Evolutionary conservation across 768 basidiomycete species (phyloP), one percentile per base, ranked within the genome.

Genomic region (Rhodotorula paludigena): DNA sequence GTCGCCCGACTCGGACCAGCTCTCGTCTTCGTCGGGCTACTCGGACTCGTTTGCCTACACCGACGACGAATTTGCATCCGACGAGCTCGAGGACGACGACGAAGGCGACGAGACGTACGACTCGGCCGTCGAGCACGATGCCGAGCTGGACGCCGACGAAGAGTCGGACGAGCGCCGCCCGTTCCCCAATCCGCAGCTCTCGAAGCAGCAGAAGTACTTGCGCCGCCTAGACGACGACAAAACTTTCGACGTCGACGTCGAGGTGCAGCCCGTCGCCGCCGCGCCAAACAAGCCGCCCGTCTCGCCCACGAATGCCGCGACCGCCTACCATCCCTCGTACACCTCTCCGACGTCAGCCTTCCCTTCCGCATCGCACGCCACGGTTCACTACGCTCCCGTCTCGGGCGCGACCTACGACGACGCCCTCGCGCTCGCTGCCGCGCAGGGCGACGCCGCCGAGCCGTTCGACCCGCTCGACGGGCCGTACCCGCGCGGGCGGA

Each of bases 401-500:
- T 28, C n/a, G 21, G 35, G 32, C 35, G 52, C 52, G 12, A 25
- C 33, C 21, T 35, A 53, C 52, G 52, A 35, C 32, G 20, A 53
- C 21, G 35, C 52, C 0, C 23, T 28, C 2, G 56, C 45, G 1
- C 36, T 12, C 25, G n/a, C 42, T 21, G 39, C 42, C 23, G 12
- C n/a, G n/a, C n/a, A 36, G 38, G 51, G 52, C 52, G 42, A 61
- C 60, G 6, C 54, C 25, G 41, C 66, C 55, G 57, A n/a, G 56
- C 56, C 12, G 28, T 18, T 57, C 14, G 54, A 32, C 38, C 39
- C n/a, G 11, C 39, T 57, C 30, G 64, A 52, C 33, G 60, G 51
- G 12, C 57, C 35, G 12, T 53, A 38, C 41, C 57, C 57, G 23
- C 58, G 68, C 39, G 68, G 68, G 0, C 28, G 68, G 14, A 60